Evolutionary conservation across 2,329 filamentous ascomycete genomes (phyloP), one percentile per base, ranked within the genome.

Genomic region (Lachnellula subtilissima): DNA sequence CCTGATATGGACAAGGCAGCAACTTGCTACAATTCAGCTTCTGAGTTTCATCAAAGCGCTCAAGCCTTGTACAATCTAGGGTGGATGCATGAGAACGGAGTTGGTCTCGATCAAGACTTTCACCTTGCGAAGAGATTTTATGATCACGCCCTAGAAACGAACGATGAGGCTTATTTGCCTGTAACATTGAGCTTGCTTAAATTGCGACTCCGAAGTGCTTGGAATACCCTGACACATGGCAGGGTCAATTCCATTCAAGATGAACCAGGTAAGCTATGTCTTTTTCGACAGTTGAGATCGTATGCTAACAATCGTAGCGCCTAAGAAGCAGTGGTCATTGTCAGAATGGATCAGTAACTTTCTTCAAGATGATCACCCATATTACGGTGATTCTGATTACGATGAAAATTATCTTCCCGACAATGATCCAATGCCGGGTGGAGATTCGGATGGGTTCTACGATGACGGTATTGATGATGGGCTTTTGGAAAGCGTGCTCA

Each of bases 71-170:
- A 91, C 83, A 97, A 99, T 67, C 78, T 99, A 14, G 95, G 94
- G 5, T 99, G 94, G 94, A 97, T 99, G 93, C 91, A 99, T 68
- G 94, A 99, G 73, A 97, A 97, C 67, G 94, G 94, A 7, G 80
- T 97, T 50, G 91, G 92, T 2, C 82, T 97, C 19, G 87, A 89
- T 53, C 94, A 99, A 70, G 94, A 99, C 69, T 99, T 95, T 71
- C 94, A 99, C 69, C 84, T 99, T 55, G 94, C 95, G 2, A 99
- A 99, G 74, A 81, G 94, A 53, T 96, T 92, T 73, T 99, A 99
- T 69, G 94, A 99, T 66, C 82, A 94, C 58, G 93, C 94, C 1
- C 76, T 97, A 32, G 90, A 92, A 67, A 92, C 93, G 0, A 99
- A 96, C 66, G 81, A 86, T 49, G 95, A 99, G 72, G 92, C 94